Percentiles rank a stretch among this genome's conserved stretches.
Conservation (phyloP, 352 stramenopile species). For the Globisporangium alternatum region DNA sequence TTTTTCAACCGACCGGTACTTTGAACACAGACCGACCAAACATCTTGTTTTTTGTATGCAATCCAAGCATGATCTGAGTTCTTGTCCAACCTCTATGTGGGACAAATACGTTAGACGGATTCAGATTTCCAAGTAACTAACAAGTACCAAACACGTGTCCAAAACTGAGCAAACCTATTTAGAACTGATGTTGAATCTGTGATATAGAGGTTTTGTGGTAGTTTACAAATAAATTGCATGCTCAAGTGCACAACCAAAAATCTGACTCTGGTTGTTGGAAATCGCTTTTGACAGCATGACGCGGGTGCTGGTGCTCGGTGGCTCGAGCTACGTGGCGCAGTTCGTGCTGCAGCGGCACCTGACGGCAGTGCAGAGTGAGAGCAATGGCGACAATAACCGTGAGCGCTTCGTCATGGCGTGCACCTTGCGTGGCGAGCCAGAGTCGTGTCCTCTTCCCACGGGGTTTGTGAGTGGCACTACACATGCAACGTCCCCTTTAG, state of each 20-base stretch:
- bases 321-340: slow-evolving; percentile 66
- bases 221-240: too few relatives aligned
- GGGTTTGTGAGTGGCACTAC: slow-evolving; percentile 20
- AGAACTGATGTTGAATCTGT: too few relatives aligned
- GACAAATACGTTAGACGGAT: too few relatives aligned
- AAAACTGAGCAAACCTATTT: too few relatives aligned
- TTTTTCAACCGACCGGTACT: too few relatives aligned
- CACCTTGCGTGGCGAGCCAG: slow-evolving; percentile 27
- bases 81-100: too few relatives aligned
- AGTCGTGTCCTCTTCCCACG: slow-evolving; percentile 20
- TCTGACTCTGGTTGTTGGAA: too few relatives aligned
- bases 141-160: too few relatives aligned
- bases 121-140: too few relatives aligned
- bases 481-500: neutral
- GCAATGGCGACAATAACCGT: neutral
- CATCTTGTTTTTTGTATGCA: neutral
- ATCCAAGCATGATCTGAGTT: neutral
- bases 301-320: slow-evolving; percentile 54
- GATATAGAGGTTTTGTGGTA: neutral
- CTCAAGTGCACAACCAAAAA: too few relatives aligned
- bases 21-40: neutral
- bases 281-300: neutral
- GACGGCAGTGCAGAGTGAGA: slow-evolving; percentile 1
- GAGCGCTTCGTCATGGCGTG: slow-evolving; percentile 29
- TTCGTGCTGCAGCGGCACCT: slow-evolving; percentile 38